These are phyloP conservation scores for Purpureocillium takamizusanense DNA, from an alignment of 2,329 filamentous ascomycete genomes.

Conservation along the genomic window DNA sequence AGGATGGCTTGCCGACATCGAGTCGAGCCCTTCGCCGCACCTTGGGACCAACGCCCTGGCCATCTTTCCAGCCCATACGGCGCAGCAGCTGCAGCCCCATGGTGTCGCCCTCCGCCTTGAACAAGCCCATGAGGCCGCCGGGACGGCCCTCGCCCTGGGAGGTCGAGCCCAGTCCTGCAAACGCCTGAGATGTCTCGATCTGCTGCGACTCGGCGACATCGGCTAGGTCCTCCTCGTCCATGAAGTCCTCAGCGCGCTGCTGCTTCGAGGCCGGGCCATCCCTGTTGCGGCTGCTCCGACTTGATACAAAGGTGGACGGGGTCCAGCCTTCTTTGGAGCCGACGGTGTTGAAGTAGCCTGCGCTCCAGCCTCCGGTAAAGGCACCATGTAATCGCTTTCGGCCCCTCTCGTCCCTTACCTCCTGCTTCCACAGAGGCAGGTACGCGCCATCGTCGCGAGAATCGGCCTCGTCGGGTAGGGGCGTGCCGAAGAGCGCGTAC, in stretches of 20 bases:
- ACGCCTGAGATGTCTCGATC: slow-evolving; percentile 64
- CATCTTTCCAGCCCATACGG: slow-evolving; percentile 92
- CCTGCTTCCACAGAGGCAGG: slow-evolving; percentile 95
- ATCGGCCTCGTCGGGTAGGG: slow-evolving; percentile 71
- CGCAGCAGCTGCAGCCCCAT: slow-evolving; percentile 80
- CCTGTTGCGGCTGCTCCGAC: slow-evolving; percentile 68
- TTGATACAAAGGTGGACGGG: slow-evolving; percentile 85
- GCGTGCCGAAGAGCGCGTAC: slow-evolving; percentile 74
- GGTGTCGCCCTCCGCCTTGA: slow-evolving; percentile 66
- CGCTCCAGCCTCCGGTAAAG: slow-evolving; percentile 94
- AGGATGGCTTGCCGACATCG: slow-evolving; percentile 30
- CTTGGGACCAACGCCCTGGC: slow-evolving; percentile 87
- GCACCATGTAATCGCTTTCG: slow-evolving; percentile 88
- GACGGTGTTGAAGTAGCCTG: slow-evolving; percentile 97
- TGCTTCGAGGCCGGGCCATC: slow-evolving; percentile 47
- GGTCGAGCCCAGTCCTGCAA: slow-evolving; percentile 66
- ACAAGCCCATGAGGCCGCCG: slow-evolving; percentile 58
- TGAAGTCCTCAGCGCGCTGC: slow-evolving; percentile 77
- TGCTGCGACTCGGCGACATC: slow-evolving; percentile 72
- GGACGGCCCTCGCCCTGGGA: slow-evolving; percentile 41
- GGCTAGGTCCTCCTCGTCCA: slow-evolving; percentile 93
- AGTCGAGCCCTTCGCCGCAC: slow-evolving; percentile 65
- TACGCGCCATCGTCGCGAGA: slow-evolving; percentile 85
- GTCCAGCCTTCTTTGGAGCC: slow-evolving; percentile 98
- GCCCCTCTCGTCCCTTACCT: slow-evolving; percentile 86